phyloP scores from a whole-genome alignment of 441 rosid species.

The Populus hybrid region DNA sequence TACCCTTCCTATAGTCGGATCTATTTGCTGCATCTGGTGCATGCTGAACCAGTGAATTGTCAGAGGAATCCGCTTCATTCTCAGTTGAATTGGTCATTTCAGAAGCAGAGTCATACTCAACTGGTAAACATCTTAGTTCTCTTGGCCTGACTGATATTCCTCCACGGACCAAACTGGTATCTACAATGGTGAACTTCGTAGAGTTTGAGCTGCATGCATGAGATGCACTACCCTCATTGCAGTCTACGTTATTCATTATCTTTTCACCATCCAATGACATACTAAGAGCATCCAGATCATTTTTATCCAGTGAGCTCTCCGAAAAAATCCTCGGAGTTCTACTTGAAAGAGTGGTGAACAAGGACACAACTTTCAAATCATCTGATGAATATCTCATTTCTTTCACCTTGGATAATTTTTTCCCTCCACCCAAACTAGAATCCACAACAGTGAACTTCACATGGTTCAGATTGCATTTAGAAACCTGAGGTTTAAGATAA shows the following conservation, averaged over 20 bases:
- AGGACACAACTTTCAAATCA: slow-evolving; percentile 30
- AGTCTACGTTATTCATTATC: slow-evolving; percentile 10
- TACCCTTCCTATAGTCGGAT: slow-evolving; percentile 6
- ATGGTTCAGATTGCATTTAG: slow-evolving; percentile 28
- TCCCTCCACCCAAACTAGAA: slow-evolving; percentile 49
- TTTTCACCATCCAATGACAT: slow-evolving; percentile 27
- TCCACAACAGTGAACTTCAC: slow-evolving; percentile 67
- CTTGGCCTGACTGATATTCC: slow-evolving; percentile 37
- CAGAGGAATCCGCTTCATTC: slow-evolving; percentile 20
- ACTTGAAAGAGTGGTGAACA: slow-evolving; percentile 22
- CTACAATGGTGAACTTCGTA: slow-evolving; percentile 48
- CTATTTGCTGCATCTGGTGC: slow-evolving; percentile 15
- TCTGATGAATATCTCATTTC: slow-evolving; percentile 43
- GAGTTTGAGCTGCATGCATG: slow-evolving; percentile 19
- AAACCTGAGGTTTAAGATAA: slow-evolving; percentile 63
- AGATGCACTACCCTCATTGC: slow-evolving; percentile 14
- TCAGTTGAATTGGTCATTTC: slow-evolving; percentile 15
- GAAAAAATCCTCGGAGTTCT: slow-evolving; percentile 21
- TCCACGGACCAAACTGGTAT: slow-evolving; percentile 48
- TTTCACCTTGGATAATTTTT: slow-evolving; percentile 41
- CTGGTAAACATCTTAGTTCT: slow-evolving; percentile 44
- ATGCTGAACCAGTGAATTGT: slow-evolving; percentile 19
- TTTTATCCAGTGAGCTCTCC: slow-evolving; percentile 19
- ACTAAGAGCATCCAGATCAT: slow-evolving; percentile 22
- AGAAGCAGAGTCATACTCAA: slow-evolving; percentile 22